Base-by-base conservation (phyloP, 306 rosid species). In the Vigna unguiculata region DNA sequence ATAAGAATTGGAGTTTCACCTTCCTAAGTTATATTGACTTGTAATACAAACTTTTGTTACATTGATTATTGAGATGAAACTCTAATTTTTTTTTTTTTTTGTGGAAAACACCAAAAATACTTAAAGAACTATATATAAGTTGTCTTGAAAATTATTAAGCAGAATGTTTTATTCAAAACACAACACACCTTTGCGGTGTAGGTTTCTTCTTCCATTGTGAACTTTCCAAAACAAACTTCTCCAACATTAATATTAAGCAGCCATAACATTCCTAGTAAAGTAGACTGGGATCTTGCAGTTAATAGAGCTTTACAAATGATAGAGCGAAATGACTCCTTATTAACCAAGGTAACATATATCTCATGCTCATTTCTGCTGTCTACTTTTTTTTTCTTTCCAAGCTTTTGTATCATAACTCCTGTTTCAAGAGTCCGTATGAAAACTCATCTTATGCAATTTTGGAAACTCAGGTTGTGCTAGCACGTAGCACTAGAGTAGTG, bases 401-500 rank as follows among this genome's bases (percentile, higher is more conserved):
- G 13, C 47, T 61, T 54, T 25, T 78, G 38, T 49, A 57, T 49
- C 53, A 34, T 22, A 55, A 21, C 59, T 53, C 68, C 28, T 36
- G 73, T 64, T 51, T 60, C 59, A 66, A 76, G 59, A 57, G 25
- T 69, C 30, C 64, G 38, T 77, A 73, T 78, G 71, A 77, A 84
- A 53, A n/a, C 20, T 25, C 57, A 60, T 8, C 65, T 57, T 24
- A 20, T 80, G 7, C 62, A 69, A 32, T 81, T 13, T 67, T 77
- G 63, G 63, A 66, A 76, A 83, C 79, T 78, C 85, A 95, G 99
- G 99, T 95, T 65, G 99, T 95, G 49, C 93, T 95, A 30, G 97
- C 97, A 28, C 90, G 99, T 16, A 92, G 96, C 83, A 95, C 93
- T 79, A 88, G 92, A 88, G 89, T 95, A 34, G 87, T 88, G 69